Percentiles rank a stretch among this genome's conserved stretches.
These are phyloP conservation scores for Chrysoporthe austroafricana DNA, from an alignment of 2,329 filamentous ascomycete genomes.

Conservation along the genomic window DNA sequence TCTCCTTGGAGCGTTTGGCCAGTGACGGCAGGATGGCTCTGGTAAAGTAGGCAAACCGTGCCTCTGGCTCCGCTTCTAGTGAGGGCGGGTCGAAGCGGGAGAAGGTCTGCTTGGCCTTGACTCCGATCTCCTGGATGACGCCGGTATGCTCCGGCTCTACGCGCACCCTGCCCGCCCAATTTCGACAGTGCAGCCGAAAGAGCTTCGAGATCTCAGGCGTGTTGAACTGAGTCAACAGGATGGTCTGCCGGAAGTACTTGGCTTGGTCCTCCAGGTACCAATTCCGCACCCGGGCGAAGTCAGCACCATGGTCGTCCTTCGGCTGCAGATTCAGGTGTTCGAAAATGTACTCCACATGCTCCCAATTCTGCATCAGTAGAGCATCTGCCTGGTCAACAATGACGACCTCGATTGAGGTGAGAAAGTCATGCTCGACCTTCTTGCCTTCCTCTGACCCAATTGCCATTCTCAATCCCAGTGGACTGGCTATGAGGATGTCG, in stretches of 20 bases:
- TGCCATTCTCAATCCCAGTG: slow-evolving; percentile 85
- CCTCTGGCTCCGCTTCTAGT: slow-evolving; percentile 78
- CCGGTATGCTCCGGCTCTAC: slow-evolving; percentile 71
- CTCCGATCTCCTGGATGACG: slow-evolving; percentile 72
- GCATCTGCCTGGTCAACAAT: slow-evolving; percentile 92
- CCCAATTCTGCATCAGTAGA: slow-evolving; percentile 97
- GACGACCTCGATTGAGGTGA: slow-evolving; percentile 90
- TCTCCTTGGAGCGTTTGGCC: slow-evolving; percentile 67
- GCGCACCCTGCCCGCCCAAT: slow-evolving; percentile 79
- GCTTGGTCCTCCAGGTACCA: slow-evolving; percentile 95
- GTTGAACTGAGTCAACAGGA: slow-evolving; percentile 80
- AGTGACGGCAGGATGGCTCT: slow-evolving; percentile 78
- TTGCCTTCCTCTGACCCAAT: slow-evolving; percentile 75
- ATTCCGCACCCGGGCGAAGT: slow-evolving; percentile 85
- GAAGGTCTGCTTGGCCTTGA: slow-evolving; percentile 84
- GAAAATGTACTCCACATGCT: slow-evolving; percentile 91
- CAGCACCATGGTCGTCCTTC: slow-evolving; percentile 86
- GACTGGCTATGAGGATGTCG: slow-evolving; percentile 90
- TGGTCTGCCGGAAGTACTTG: slow-evolving; percentile 79
- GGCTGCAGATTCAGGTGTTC: slow-evolving; percentile 90
- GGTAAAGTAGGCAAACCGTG: slow-evolving; percentile 89
- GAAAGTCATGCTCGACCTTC: slow-evolving; percentile 80
- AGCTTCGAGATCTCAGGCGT: slow-evolving; percentile 87
- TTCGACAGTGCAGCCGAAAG: slow-evolving; percentile 75
- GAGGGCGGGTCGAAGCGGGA: slow-evolving; percentile 77